Evolutionary conservation across 2,329 filamentous ascomycete species (phyloP), one percentile per base, ranked within the genome.

Genomic region (Celoporthe dispersa): DNA sequence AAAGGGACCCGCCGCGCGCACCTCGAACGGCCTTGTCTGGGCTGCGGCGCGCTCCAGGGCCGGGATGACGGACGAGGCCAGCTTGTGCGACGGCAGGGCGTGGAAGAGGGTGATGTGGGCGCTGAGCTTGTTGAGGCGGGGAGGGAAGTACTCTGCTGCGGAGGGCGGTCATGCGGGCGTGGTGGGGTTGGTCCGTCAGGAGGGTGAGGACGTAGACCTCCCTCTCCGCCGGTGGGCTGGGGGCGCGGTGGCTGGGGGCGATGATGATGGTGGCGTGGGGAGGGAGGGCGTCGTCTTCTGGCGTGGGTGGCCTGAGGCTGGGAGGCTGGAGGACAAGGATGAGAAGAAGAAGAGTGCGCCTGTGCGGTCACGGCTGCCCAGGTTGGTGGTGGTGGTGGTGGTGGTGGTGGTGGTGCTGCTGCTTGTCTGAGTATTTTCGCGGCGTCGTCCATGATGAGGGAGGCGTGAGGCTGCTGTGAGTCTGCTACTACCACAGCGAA

Each of bases 61-160:
- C n/a, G 67, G 48, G 1, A 68, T 9, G 31, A 63, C 31, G 48
- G 65, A 39, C 16, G 19, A 25, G 6, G 8, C 16, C 48, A 69
- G 39, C 59, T 63, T 28, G 19, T 57, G 57, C 7, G 67, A 67
- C 4, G 70, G 70, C 4, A 69, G 63, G 31, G 67, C 70, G 60
- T 71, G 70, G 67, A 69, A 71, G 48, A 71, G 51, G 12, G 64
- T 71, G 25, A 71, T 67, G 59, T 71, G 70, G 2, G 70, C 67
- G 3, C 62, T 60, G n/a, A 57, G 39, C 41, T 64, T 65, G 64
- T 69, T 68, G 31, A 60, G 39, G 48, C 61, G 70, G 1, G n/a
- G 48, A 0, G 64, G 70, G 48, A 69, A 71, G 64, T 71, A 65
- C n/a, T n/a, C 22, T 31, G 22, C 35, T 57, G 19, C 64, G 67